phyloP scores from a whole-genome alignment of 2,329 filamentous ascomycete genomes.

The Niveomyces coronatus region DNA sequence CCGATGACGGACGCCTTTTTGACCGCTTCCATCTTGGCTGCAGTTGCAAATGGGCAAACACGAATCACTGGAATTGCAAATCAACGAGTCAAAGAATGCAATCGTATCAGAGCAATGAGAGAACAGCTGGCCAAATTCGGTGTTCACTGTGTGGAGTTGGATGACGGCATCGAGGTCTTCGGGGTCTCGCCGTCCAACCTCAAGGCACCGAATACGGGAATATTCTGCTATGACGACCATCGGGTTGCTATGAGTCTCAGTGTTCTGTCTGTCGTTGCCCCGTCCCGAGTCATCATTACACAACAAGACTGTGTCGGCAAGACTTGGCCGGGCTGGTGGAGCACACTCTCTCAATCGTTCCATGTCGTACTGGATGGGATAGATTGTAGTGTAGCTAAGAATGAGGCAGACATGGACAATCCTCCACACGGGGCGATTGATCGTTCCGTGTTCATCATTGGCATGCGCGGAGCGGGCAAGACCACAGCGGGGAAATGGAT shows the following conservation, averaged over 20 bases:
- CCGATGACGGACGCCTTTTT: constrained; percentile 98
- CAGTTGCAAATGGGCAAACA: constrained; percentile 74
- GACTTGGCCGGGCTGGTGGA: constrained; percentile 99
- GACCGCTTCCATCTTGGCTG: constrained; percentile 85
- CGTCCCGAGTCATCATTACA: constrained; percentile 62
- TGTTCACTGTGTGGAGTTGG: constrained; percentile 73
- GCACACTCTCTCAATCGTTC: constrained; percentile 71
- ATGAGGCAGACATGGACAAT: too few relatives aligned
- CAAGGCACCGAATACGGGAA: constrained; percentile 48
- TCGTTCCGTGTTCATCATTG: constrained; percentile 83
- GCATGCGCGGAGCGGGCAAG: constrained; percentile 95
- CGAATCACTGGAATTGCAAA: constrained; percentile 92
- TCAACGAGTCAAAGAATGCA: constrained; percentile 96
- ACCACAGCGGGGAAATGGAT: constrained; percentile 88
- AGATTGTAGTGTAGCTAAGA: constrained; percentile 32
- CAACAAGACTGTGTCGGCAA: constrained; percentile 93
- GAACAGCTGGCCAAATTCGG: constrained; percentile 91
- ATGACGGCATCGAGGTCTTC: constrained; percentile 79
- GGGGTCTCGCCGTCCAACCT: constrained; percentile 41
- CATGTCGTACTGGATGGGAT: constrained; percentile 65
- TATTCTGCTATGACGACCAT: constrained; percentile 96
- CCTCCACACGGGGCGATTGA: constrained; percentile 20
- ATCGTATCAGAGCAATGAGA: constrained; percentile 91
- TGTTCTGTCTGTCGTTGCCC: constrained; percentile 66
- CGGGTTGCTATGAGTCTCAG: constrained; percentile 98